These are phyloP conservation scores for Thraustochytrium sp. DNA, from an alignment of 352 stramenopile genomes.

Conservation along the genomic window DNA sequence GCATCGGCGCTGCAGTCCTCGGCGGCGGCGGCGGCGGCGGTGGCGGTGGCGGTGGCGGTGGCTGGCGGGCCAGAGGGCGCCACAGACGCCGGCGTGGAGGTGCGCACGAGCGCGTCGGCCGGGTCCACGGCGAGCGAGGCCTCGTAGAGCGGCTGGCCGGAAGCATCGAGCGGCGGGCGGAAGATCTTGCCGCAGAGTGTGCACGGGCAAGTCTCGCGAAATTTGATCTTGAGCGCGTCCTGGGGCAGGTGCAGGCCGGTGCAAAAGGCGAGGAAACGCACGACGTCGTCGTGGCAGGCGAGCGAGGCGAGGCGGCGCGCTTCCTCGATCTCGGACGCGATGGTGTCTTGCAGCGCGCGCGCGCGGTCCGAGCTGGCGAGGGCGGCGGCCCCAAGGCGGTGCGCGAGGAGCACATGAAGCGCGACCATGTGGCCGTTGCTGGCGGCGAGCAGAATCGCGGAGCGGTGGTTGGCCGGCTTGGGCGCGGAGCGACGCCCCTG, in stretches of 20 bases:
- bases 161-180: too few relatives aligned
- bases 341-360: too few relatives aligned
- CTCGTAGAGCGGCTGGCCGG: too few relatives aligned
- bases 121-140: too few relatives aligned
- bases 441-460: constrained; percentile 13
- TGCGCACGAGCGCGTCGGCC: too few relatives aligned
- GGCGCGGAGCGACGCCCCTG: too few relatives aligned
- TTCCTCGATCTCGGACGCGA: constrained; percentile 8
- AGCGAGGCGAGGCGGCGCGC: background rate
- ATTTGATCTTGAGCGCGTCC: background rate
- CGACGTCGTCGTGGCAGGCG: background rate
- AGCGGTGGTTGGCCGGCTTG: background rate
- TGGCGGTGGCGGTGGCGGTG: too few relatives aligned
- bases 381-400: background rate
- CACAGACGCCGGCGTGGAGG: too few relatives aligned
- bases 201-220: background rate
- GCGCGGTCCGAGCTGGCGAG: background rate
- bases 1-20: too few relatives aligned
- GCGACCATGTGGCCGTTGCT: constrained; percentile 11
- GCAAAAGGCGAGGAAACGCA: constrained; percentile 5
- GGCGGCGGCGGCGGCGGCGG: too few relatives aligned
- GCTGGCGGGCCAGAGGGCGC: too few relatives aligned
- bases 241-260: background rate
- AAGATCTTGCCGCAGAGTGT: background rate
- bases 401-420: background rate